Evolutionary conservation across 2,329 filamentous ascomycete genomes (phyloP).

Genomic region (Beauveria pseudobassiana): DNA sequence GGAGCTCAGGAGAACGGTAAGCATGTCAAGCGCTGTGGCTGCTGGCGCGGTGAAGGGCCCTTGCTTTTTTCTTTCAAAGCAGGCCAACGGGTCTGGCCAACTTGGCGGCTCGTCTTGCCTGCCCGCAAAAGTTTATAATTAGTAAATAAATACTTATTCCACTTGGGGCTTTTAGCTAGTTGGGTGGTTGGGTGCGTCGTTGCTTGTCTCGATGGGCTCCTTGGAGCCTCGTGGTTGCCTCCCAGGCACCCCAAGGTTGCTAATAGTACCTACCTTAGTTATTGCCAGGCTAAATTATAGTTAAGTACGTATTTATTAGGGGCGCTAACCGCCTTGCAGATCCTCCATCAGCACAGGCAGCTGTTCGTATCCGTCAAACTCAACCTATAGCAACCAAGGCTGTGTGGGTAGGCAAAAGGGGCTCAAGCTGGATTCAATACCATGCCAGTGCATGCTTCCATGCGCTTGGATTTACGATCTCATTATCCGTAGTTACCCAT

Average conservation of each 20-base stretch:
- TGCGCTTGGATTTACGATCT: background rate
- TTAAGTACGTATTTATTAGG: too few relatives aligned
- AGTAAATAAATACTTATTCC: too few relatives aligned
- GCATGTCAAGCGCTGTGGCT: background rate
- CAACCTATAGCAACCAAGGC: background rate
- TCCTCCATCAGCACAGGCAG: conserved; percentile 1
- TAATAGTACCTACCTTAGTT: too few relatives aligned
- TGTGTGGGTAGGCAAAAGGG: background rate
- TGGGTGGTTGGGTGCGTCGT: too few relatives aligned
- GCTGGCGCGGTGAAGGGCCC: background rate
- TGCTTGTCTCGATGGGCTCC: too few relatives aligned
- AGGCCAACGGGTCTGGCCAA: background rate
- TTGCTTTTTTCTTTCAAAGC: background rate
- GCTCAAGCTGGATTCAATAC: background rate
- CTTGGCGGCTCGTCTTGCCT: too few relatives aligned
- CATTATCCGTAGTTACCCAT: background rate
- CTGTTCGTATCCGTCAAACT: conserved; percentile 5
- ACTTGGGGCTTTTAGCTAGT: too few relatives aligned
- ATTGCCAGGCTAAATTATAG: too few relatives aligned
- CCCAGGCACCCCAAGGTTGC: too few relatives aligned
- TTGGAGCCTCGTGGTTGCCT: too few relatives aligned
- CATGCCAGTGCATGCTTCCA: background rate
- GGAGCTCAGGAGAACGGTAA: background rate
- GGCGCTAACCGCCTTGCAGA: conserved; percentile 2
- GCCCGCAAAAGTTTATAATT: too few relatives aligned